A percentile compares a stretch with the other conserved stretches of the same genome.
These are phyloP conservation scores for Pholiota conissans DNA, from an alignment of 768 basidiomycete species.

Conservation along the genomic window DNA sequence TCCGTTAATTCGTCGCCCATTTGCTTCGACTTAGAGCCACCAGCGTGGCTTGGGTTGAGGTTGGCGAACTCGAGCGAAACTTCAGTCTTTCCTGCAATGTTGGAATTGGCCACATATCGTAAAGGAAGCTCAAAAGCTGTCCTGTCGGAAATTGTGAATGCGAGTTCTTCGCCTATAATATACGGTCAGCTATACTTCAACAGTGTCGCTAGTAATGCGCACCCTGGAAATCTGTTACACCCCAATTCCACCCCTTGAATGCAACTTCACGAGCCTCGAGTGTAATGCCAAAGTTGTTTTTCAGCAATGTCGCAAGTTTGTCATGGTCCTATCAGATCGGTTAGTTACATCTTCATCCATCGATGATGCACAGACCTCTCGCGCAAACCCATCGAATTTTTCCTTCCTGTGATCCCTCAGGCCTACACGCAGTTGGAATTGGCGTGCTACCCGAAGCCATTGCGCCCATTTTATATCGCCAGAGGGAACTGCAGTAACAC, in stretches of 20 bases:
- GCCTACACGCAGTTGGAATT: conserved; percentile 86
- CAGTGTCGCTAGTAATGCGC: conserved; percentile 14
- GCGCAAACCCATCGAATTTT: conserved; percentile 91
- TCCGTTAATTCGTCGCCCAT: conserved; percentile 89
- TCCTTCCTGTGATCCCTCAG: conserved; percentile 76
- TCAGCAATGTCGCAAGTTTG: conserved; percentile 73
- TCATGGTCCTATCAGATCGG: conserved; percentile 75
- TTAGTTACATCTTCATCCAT: not conserved
- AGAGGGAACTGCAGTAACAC: conserved; percentile 61
- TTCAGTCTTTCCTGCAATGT: conserved; percentile 95
- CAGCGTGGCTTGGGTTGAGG: conserved; percentile 33
- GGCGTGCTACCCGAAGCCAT: conserved; percentile 90
- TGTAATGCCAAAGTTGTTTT: conserved; percentile 84
- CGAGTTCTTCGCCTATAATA: conserved; percentile 78
- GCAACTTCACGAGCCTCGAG: conserved; percentile 86
- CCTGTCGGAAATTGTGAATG: conserved; percentile 87
- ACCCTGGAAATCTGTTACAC: conserved; percentile 93
- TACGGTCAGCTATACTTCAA: conserved; percentile 1
- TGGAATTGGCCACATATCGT: conserved; percentile 88
- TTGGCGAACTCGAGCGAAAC: conserved; percentile 95
- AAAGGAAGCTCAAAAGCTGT: conserved; percentile 90
- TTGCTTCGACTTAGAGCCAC: conserved; percentile 36
- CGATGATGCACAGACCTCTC: conserved; percentile 61
- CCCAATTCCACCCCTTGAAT: conserved; percentile 99
- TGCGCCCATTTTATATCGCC: conserved; percentile 85